Evolutionary conservation across 2,329 filamentous ascomycete species (phyloP), one percentile per base, ranked within the genome.

Genomic region (Colletotrichum orchidophilum): DNA sequence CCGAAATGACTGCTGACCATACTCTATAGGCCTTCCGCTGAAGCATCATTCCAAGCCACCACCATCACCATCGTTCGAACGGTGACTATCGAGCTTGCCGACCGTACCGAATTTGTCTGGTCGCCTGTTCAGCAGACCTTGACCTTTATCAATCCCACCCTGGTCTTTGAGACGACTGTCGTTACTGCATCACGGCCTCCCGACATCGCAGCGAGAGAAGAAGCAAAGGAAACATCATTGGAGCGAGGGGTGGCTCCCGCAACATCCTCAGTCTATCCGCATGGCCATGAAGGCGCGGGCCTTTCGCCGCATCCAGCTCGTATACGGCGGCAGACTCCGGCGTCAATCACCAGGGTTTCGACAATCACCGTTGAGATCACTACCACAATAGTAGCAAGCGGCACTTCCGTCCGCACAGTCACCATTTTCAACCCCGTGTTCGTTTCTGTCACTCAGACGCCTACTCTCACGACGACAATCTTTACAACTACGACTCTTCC

Each of bases 81-180:
- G 1, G 35, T 69, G 3, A 76, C 76, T 4, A 69, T 69, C 57
- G 75, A 74, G 1, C 39, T 73, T 21, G 68, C 73, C 1, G 72
- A 73, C 1, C 68, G 65, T 26, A 75, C 75, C 0, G 62, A 67
- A 1, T 63, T 75, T 0, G 27, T 76, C 18, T 50, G 74, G 11
- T 63, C 70, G 0, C 78, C 78, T 0, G 62, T 72, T 12, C 73
- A 73, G 1, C 65, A 76, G 27, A 74, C 76, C 1, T 72, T 80
- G 50, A 78, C 77, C 5, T 71, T 77, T 18, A 21, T 76, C 49
- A 71, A 78, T 49, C 77, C 77, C 3, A 33, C 65, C 8, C 54
- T 75, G 13, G 67, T 64, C n/a, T 77, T 76, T 11, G 70, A 77
- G 27, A 77, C 77, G 53, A 74, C 70, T 27, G 74, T 72, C 5